Conservation (phyloP, 2,329 filamentous ascomycete genomes). For the Ascochyta koolunga region DNA sequence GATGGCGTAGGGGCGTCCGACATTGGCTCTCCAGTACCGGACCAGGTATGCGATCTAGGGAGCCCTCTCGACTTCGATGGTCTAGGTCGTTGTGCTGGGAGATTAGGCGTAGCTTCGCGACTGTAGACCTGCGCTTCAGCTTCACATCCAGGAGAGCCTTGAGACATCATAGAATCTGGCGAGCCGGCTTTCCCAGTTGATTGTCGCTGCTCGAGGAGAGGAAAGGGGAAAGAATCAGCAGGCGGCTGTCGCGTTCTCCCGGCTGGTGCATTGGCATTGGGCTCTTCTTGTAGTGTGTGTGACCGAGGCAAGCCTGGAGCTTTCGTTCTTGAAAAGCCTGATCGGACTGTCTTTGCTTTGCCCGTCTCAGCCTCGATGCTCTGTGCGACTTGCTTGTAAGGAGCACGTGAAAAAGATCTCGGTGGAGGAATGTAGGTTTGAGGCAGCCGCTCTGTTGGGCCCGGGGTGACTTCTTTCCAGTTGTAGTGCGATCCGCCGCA, state of each 20-base stretch:
- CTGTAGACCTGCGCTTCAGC: conserved; percentile 26
- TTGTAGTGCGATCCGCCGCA: conserved; percentile 29
- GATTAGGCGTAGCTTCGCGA: conserved; percentile 33
- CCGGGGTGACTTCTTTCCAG: conserved; percentile 40
- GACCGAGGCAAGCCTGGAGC: conserved; percentile 3
- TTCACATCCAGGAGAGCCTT: conserved; percentile 27
- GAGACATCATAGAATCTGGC: conserved; percentile 25
- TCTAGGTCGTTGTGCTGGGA: conserved; percentile 22
- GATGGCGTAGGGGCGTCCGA: conserved; percentile 39
- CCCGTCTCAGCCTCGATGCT: conserved; percentile 28
- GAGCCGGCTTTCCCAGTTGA: conserved; percentile 23
- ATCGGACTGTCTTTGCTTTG: background rate
- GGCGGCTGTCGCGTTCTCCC: conserved; percentile 7
- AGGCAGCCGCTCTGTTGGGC: conserved; percentile 35
- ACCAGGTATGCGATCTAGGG: conserved; percentile 48
- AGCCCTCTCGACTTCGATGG: conserved; percentile 37
- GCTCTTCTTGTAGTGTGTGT: background rate
- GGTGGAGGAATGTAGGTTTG: conserved; percentile 34
- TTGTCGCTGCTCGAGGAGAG: conserved; percentile 7
- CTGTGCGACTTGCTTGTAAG: conserved; percentile 26
- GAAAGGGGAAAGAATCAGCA: conserved; percentile 9
- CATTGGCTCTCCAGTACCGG: conserved; percentile 40
- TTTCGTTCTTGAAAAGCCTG: background rate
- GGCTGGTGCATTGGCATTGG: background rate
- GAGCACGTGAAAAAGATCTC: conserved; percentile 20